Evolutionary conservation across 495 filamentous ascomycete species (phyloP), one percentile per base, ranked within the genome.

Genomic region (Trichoderma asperelloides): DNA sequence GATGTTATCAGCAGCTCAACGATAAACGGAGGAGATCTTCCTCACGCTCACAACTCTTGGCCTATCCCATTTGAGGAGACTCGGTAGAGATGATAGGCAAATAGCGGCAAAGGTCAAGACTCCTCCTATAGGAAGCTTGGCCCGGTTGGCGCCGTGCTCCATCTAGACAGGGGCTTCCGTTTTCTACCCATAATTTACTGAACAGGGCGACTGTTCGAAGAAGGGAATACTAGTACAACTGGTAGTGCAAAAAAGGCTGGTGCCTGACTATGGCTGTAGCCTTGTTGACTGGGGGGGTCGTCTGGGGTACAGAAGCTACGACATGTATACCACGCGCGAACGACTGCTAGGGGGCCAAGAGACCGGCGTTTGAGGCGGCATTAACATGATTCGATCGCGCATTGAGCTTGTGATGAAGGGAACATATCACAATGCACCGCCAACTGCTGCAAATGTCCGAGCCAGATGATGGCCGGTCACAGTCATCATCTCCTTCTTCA

Each of bases 311-410:
- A 60, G 55, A 60, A 27, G 25, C 55, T 25, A 28, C n/a, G n/a
- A n/a, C 33, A 37, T 37, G 33, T 37, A 37, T 7, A 37, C 55
- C 21, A 60, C 16, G 55, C 55, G 16, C 23, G 23, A 60, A 30
- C 23, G 7, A 5, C 25, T 60, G n/a, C 55, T 60, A 21, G 47
- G 55, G 12, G 55, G 55, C 16, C 8, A 13, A 18, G n/a, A 60
- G 23, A 30, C 55, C 55, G 55, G 55, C 55, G 55, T 60, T 60
- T 60, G 55, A 60, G 55, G 55, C 55, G 55, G 55, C 55, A 60
- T 60, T 60, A 60, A 51, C 55, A 60, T 60, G 55, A 30, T 30
- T 60, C 27, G 27, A 60, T 60, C 16, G 55, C 12, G 55, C 55
- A 51, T 51, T 51, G 55, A 60, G 27, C 55, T 60, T 60, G 55